phyloP scores from a whole-genome alignment of 371 early-diverging fungal species.

The Zancudomyces culisetae region DNA sequence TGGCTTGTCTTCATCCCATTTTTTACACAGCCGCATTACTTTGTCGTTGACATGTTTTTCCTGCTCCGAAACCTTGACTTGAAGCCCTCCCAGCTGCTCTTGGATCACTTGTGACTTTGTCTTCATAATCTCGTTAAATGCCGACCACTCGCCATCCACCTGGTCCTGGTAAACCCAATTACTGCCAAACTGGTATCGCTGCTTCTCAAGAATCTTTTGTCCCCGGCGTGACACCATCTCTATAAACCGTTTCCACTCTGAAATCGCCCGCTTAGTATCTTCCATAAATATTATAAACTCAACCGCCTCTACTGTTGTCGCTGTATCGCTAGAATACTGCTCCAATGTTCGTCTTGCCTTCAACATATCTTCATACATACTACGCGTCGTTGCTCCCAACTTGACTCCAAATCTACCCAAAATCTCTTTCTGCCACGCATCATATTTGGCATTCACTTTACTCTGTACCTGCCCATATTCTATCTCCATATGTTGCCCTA shows the following conservation, averaged over 20 bases:
- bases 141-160: constrained; percentile 93
- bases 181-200: constrained; percentile 77
- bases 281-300: constrained; percentile 91
- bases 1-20: constrained; percentile 91
- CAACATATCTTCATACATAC: constrained; percentile 54
- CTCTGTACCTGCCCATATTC: constrained; percentile 94
- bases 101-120: constrained; percentile 85
- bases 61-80: constrained; percentile 77
- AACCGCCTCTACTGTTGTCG: constrained; percentile 80
- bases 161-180: constrained; percentile 95
- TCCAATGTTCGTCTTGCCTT: constrained; percentile 76
- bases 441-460: constrained; percentile 95
- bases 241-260: constrained; percentile 65
- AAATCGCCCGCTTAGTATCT: constrained; percentile 72
- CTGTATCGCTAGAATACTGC: constrained; percentile 63
- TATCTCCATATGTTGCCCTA: constrained; percentile 64
- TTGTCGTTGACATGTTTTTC: constrained; percentile 71
- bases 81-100: constrained; percentile 78
- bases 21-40: constrained; percentile 61
- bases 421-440: constrained; percentile 92
- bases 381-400: constrained; percentile 66
- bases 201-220: constrained; percentile 83
- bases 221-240: constrained; percentile 68
- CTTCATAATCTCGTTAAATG: constrained; percentile 79
- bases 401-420: constrained; percentile 74